Conservation (phyloP, 2,329 filamentous ascomycete species). For the Diplodia mutila region DNA sequence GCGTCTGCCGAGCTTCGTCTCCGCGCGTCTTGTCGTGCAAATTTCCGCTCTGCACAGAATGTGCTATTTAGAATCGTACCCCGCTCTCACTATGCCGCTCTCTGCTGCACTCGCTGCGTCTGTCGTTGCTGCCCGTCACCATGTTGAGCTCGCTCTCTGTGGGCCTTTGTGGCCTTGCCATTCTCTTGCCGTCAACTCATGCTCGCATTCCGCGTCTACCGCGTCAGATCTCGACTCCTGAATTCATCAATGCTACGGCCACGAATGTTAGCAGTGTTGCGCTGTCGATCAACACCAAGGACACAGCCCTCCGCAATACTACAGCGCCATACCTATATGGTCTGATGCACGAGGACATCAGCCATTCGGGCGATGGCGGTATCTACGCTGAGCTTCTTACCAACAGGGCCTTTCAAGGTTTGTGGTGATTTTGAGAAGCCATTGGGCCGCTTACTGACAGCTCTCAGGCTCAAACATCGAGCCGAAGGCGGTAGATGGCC, state of each 20-base stretch:
- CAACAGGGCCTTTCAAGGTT: constrained; percentile 70
- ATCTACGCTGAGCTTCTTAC: constrained; percentile 72
- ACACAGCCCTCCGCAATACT: constrained; percentile 14
- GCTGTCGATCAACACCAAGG: constrained; percentile 24
- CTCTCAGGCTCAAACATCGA: constrained; percentile 31
- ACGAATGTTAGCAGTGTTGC: constrained; percentile 21
- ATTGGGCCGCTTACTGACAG: background rate
- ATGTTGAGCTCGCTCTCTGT: constrained; percentile 18
- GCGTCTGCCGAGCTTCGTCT: constrained; percentile 15
- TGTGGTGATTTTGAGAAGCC: background rate
- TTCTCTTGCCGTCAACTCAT: constrained; percentile 17
- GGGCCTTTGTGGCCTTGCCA: constrained; percentile 13
- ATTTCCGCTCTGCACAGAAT: constrained; percentile 4
- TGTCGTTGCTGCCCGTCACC: background rate
- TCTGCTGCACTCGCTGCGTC: constrained; percentile 9
- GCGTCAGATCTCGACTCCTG: background rate
- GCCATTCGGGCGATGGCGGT: constrained; percentile 72
- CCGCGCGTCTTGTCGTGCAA: background rate
- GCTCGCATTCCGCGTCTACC: background rate
- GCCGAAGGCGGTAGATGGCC: constrained; percentile 29
- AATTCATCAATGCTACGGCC: constrained; percentile 21
- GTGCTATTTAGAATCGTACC: constrained; percentile 13
- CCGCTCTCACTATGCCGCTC: constrained; percentile 1
- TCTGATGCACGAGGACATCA: constrained; percentile 57
- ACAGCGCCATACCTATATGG: constrained; percentile 27